phyloP scores from a whole-genome alignment of 495 filamentous ascomycete species.

The Lasiosphaeriaceae sp. region DNA sequence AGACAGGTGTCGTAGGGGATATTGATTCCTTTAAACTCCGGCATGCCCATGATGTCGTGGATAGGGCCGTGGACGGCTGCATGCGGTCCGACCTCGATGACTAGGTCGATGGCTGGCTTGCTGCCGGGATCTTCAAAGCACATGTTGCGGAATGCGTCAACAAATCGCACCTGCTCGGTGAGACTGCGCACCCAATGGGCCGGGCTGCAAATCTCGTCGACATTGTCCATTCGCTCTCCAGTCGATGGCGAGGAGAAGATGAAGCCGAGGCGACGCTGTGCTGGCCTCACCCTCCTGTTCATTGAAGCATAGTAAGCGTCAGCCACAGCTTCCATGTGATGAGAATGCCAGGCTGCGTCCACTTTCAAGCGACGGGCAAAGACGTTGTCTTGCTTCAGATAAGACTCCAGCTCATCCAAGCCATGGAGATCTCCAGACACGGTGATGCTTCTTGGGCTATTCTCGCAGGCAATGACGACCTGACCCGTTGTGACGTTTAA shows the following conservation, averaged over 20 bases:
- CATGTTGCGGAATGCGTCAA: constrained; percentile 35
- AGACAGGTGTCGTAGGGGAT: constrained; percentile 28
- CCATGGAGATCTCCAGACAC: constrained; percentile 37
- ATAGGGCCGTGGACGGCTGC: constrained; percentile 50
- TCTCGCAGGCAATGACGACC: constrained; percentile 43
- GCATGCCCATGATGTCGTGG: constrained; percentile 42
- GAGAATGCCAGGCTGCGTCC: constrained; percentile 41
- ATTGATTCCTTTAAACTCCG: constrained; percentile 14
- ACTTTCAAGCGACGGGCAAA: constrained; percentile 37
- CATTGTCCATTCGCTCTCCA: constrained; percentile 16
- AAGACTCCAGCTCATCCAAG: constrained; percentile 31
- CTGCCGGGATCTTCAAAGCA: constrained; percentile 12
- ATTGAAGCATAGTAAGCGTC: constrained; percentile 30
- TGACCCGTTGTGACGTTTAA: constrained; percentile 16
- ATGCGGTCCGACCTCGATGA: constrained; percentile 38
- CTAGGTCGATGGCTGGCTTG: constrained; percentile 23
- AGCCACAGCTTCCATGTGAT: constrained; percentile 40
- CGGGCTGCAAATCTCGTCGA: constrained; percentile 22
- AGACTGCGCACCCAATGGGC: constrained; percentile 46
- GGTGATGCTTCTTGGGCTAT: constrained; percentile 45
- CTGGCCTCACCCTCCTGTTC: constrained; percentile 20
- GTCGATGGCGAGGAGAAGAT: constrained; percentile 24
- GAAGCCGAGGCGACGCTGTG: constrained; percentile 14
- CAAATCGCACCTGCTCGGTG: constrained; percentile 41
- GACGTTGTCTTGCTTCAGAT: constrained; percentile 25